These are phyloP conservation scores for Ceratocystis cacaofunesta DNA, from an alignment of 2,329 filamentous ascomycete genomes.

Conservation along the genomic window DNA sequence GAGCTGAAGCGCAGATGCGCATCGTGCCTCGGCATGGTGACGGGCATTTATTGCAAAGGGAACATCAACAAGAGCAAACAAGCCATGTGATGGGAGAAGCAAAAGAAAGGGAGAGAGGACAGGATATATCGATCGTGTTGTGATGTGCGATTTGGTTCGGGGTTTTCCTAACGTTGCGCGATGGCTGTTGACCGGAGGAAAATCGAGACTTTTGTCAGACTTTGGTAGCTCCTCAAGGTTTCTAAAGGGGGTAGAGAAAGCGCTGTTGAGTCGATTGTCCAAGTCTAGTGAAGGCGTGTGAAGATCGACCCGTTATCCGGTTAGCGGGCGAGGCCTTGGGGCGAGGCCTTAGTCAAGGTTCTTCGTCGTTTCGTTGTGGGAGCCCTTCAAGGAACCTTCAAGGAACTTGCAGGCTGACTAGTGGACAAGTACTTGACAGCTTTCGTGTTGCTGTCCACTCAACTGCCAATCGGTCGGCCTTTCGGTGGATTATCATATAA, in stretches of 20 bases:
- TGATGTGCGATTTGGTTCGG: no score
- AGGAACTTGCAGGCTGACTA: neutral
- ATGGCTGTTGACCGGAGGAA: no score
- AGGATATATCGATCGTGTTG: no score
- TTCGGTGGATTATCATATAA: slow-evolving; percentile 2
- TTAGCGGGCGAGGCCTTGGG: neutral
- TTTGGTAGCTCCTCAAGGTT: neutral
- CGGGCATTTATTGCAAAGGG: neutral
- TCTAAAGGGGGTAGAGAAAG: neutral
- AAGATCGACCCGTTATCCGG: neutral
- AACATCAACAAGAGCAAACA: neutral
- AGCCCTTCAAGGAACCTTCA: neutral
- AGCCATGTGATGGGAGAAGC: neutral
- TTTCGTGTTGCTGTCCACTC: neutral
- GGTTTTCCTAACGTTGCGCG: no score
- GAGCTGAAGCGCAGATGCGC: slow-evolving; percentile 49
- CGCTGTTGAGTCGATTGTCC: neutral
- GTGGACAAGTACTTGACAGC: neutral
- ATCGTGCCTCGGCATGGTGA: slow-evolving; percentile 54
- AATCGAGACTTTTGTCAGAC: neutral
- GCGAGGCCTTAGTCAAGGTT: neutral
- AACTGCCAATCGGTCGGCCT: neutral
- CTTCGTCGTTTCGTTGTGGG: neutral
- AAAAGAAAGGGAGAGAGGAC: neutral
- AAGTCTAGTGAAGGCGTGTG: neutral